Percentiles rank a stretch among this genome's conserved stretches.
Conservation (phyloP, 2,329 filamentous ascomycete species). For the Ustulina deusta region DNA sequence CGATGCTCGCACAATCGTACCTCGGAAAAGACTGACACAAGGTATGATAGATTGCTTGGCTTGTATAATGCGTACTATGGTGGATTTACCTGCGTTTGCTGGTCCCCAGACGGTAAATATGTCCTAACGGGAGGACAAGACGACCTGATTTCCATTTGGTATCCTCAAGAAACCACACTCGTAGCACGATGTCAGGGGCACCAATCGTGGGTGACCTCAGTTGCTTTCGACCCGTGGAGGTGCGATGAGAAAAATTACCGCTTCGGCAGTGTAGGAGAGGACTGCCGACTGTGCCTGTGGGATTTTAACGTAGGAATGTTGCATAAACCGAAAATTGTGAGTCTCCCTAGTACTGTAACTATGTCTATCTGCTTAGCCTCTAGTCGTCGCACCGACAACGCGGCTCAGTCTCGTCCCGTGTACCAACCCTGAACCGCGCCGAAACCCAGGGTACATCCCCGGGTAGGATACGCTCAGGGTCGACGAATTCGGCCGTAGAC, state of each 20-base stretch:
- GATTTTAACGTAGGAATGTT: slow-evolving; percentile 98
- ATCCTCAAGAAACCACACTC: slow-evolving; percentile 81
- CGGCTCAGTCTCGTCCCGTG: slow-evolving; percentile 65
- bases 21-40: slow-evolving; percentile 23
- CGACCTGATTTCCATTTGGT: slow-evolving; percentile 97
- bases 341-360: slow-evolving; percentile 53
- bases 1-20: slow-evolving; percentile 1
- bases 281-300: slow-evolving; percentile 91
- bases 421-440: slow-evolving; percentile 63
- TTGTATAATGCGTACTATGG: slow-evolving; percentile 94
- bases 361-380: slow-evolving; percentile 12
- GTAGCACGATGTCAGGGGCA: slow-evolving; percentile 95
- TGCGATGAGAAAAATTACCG: slow-evolving; percentile 96
- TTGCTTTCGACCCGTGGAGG: slow-evolving; percentile 96
- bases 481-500: slow-evolving; percentile 67
- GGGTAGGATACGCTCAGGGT: slow-evolving; percentile 77
- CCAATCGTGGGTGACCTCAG: slow-evolving; percentile 92
- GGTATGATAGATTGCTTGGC: slow-evolving; percentile 75
- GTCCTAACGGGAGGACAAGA: slow-evolving; percentile 96
- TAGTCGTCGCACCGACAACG: slow-evolving; percentile 68
- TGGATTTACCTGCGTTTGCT: slow-evolving; percentile 91
- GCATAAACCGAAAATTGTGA: slow-evolving; percentile 85
- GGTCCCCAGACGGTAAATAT: slow-evolving; percentile 97
- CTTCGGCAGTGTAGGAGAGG: slow-evolving; percentile 95
- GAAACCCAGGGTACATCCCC: slow-evolving; percentile 70